Base-by-base conservation (phyloP, 805 yeast species). In the Jamesozyma hellenica region DNA sequence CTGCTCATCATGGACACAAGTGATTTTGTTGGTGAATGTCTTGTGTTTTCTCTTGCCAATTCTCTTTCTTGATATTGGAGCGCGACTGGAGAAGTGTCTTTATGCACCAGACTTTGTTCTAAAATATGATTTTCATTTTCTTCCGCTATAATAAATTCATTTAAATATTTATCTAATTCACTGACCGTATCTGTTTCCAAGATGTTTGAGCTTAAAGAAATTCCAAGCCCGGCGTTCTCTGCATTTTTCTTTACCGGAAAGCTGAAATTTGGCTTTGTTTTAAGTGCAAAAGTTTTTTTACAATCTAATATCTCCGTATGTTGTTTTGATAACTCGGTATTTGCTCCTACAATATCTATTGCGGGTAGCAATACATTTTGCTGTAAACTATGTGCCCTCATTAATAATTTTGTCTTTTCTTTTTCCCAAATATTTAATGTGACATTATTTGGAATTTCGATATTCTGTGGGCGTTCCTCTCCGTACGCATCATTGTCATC, bases 11-110 rank as follows among this genome's bases (percentile, higher is more conserved):
- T 48, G 1, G 63, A 59, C 9, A 47, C 47, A 19, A 59, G 42
- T 10, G 64, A 59, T 47, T 59, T 59, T 2, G 62, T 56, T 23
- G 64, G 64, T 1, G 64, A 59, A 42, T 59, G 62, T 28, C 49
- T 45, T 14, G 51, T 43, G 14, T 39, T 45, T 4, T 46, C 35
- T 35, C 49, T 43, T 3, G 43, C 34, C 25, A 48, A 23, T 6
- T 48, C 55, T 28, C 35, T 47, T 2, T 53, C 42, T 6, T 41
- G 28, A 3, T 40, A 35, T 18, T 44, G 48, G 5, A 45, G 19
- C 7, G 50, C 14, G 8, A 42, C 35, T 3, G 51, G 42, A 4
- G 53, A 39, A 4, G 56, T 41, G 16, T 42, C 28, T 16, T 51
- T 49, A 29, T 56, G 57, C 33, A 43, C 47, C 14, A 59, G 41